These are phyloP conservation scores for Adansonia grandidieri DNA, from an alignment of 441 rosid species.

Conservation along the genomic window DNA sequence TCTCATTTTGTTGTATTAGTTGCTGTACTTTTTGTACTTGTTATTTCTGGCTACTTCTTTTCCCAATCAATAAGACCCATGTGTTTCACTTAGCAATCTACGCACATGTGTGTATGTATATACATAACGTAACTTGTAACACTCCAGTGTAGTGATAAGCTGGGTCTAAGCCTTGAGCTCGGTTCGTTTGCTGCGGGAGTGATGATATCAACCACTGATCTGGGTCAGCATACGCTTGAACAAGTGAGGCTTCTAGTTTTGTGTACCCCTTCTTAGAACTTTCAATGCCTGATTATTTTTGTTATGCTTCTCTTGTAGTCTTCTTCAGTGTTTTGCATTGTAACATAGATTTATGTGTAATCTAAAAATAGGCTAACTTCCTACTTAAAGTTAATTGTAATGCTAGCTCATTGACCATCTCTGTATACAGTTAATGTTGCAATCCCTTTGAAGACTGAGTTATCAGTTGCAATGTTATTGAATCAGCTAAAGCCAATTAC, in stretches of 20 bases:
- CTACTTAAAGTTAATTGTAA: background rate
- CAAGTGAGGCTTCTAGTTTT: slow-evolving; percentile 60
- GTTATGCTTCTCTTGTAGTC: background rate
- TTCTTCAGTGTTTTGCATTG: background rate
- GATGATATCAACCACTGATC: slow-evolving; percentile 98
- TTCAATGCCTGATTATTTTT: background rate
- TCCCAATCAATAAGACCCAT: background rate
- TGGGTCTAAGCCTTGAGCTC: slow-evolving; percentile 95
- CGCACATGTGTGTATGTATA: background rate
- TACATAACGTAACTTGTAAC: background rate
- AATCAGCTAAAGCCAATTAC: background rate
- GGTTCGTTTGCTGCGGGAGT: slow-evolving; percentile 99
- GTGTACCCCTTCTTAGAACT: slow-evolving; percentile 15
- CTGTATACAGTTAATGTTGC: background rate
- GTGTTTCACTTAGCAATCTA: background rate
- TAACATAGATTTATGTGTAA: background rate
- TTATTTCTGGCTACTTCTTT: background rate
- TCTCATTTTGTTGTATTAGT: background rate
- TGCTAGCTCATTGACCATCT: slow-evolving; percentile 17
- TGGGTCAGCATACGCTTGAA: slow-evolving; percentile 92
- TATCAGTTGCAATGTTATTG: background rate
- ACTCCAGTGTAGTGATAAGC: slow-evolving; percentile 95
- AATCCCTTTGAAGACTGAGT: slow-evolving; percentile 2
- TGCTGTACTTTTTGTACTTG: background rate
- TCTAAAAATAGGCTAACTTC: slow-evolving; percentile 5